Evolutionary conservation across 163 green algal genomes (phyloP).

Genomic region (Chlorella variabilis): DNA sequence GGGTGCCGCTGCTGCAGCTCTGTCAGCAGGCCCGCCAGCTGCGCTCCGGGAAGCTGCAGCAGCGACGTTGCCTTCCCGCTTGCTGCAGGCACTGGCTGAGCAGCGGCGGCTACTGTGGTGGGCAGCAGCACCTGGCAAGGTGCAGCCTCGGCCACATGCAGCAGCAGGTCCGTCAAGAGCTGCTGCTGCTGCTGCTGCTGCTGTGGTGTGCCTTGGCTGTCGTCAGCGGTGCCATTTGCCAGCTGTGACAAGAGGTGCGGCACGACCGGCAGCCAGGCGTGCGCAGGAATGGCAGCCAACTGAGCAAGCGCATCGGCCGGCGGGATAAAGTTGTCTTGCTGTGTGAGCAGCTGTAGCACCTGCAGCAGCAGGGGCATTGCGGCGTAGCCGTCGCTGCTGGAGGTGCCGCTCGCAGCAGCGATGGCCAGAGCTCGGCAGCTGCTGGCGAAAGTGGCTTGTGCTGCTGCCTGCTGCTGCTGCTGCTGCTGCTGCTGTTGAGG

Average conservation of each 20-base stretch:
- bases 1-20: constrained; percentile 48
- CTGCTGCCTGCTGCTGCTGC: neutral
- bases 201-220: neutral
- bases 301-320: neutral
- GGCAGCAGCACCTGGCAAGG: constrained; percentile 37
- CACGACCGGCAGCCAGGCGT: constrained; percentile 58
- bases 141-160: constrained; percentile 25
- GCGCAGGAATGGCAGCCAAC: constrained; percentile 24
- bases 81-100: neutral
- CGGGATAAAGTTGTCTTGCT: neutral
- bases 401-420: constrained; percentile 2
- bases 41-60: constrained; percentile 24
- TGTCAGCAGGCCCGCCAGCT: neutral
- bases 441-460: constrained; percentile 5
- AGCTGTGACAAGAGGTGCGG: constrained; percentile 75
- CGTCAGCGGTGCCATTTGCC: neutral
- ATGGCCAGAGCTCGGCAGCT: constrained; percentile 52
- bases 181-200: constrained; percentile 15
- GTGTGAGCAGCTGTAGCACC: neutral
- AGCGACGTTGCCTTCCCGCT: constrained; percentile 13
- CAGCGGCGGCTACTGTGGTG: constrained; percentile 19
- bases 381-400: neutral
- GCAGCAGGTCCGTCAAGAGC: constrained; percentile 35
- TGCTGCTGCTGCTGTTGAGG: neutral
- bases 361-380: constrained; percentile 14